Evolutionary conservation across 2,329 filamentous ascomycete genomes (phyloP).

Genomic region (Cladosporium sp.): DNA sequence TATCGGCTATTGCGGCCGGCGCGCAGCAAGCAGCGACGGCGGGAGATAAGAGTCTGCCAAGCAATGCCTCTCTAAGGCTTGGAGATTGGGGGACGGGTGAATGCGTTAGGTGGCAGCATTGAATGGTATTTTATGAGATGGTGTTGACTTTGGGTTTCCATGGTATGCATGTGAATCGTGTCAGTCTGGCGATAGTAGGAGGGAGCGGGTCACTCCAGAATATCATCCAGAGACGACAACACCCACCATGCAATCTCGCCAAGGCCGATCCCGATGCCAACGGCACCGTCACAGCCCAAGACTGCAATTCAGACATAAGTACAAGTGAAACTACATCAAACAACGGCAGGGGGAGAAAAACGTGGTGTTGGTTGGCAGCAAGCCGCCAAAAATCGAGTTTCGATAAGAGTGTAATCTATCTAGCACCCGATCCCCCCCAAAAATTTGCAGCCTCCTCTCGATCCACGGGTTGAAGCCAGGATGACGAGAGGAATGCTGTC

Average conservation of each 20-base stretch:
- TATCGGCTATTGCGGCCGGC: slow-evolving; percentile 1
- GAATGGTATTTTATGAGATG: too few species aligned
- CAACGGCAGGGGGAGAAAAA: background rate
- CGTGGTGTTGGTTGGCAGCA: background rate
- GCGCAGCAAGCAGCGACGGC: background rate
- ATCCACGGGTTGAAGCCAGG: slow-evolving; percentile 19
- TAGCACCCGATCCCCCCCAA: background rate
- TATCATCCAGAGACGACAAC: background rate
- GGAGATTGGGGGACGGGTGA: background rate
- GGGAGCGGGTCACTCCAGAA: background rate
- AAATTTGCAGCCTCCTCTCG: background rate
- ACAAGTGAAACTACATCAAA: background rate
- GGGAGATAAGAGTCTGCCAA: slow-evolving; percentile 9
- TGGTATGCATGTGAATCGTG: too few species aligned
- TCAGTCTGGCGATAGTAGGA: background rate
- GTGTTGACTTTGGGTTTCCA: too few species aligned
- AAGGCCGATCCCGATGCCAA: background rate
- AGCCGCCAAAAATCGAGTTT: background rate
- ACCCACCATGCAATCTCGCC: background rate
- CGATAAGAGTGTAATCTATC: slow-evolving; percentile 4
- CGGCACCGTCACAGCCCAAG: too few species aligned
- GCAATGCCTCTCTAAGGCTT: slow-evolving; percentile 1
- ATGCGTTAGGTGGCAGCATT: too few species aligned
- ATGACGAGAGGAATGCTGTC: background rate
- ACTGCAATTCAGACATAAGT: background rate